Evolutionary conservation across 345 rosid genomes (phyloP).

Genomic region (Anastatica hierochuntica): DNA sequence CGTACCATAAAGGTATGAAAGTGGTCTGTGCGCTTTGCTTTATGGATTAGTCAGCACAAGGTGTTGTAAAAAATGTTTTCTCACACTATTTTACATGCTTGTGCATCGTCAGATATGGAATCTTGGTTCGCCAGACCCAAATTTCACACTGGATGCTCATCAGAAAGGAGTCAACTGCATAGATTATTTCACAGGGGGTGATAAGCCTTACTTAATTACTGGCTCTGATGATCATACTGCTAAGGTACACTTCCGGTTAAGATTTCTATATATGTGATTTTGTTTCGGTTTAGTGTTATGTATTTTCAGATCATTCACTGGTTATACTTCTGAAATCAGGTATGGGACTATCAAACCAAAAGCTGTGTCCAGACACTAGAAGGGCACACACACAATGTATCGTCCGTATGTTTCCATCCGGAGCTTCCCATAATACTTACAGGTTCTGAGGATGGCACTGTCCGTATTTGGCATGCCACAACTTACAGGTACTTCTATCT

Average conservation of each 20-base stretch:
- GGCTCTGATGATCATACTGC: conserved; percentile 98
- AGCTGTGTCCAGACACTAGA: conserved; percentile 79
- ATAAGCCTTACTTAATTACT: conserved; percentile 81
- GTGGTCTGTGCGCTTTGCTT: background rate
- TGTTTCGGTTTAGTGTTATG: too few relatives aligned
- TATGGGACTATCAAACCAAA: conserved; percentile 86
- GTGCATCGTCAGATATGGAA: conserved; percentile 64
- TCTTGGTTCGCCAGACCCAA: conserved; percentile 92
- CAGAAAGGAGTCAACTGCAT: conserved; percentile 91
- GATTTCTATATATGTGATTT: background rate
- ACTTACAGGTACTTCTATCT: conserved; percentile 54
- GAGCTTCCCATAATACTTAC: conserved; percentile 75
- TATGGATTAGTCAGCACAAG: background rate
- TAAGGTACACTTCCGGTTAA: conserved; percentile 38
- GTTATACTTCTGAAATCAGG: conserved; percentile 32
- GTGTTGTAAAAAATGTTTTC: conserved; percentile 3
- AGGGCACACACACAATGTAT: conserved; percentile 78
- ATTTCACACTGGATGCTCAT: conserved; percentile 90
- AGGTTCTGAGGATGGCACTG: conserved; percentile 82
- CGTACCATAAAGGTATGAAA: conserved; percentile 67
- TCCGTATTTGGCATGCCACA: conserved; percentile 70
- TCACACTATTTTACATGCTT: conserved; percentile 12
- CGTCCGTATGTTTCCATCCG: conserved; percentile 80
- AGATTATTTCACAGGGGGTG: conserved; percentile 92
- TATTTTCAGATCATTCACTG: conserved; percentile 13